phyloP scores from a whole-genome alignment of 2,329 filamentous ascomycete species.

The Monilinia polystroma region DNA sequence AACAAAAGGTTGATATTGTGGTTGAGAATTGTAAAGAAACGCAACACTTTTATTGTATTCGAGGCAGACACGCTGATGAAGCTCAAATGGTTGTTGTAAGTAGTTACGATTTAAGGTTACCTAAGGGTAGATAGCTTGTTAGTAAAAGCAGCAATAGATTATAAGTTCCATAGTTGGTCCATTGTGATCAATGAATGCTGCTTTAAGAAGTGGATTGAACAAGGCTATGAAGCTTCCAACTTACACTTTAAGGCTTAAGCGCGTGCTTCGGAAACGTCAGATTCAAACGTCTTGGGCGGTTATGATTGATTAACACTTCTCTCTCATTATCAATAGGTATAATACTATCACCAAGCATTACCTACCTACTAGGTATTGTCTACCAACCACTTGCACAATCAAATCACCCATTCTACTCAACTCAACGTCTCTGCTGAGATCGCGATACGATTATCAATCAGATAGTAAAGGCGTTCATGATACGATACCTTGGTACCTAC shows the following conservation, averaged over 20 bases:
- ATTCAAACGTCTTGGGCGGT: background rate
- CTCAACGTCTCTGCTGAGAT: background rate
- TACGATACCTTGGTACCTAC: background rate
- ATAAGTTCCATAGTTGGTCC: accelerated
- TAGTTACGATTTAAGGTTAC: constrained; percentile 21
- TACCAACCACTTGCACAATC: background rate
- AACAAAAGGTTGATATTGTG: constrained; percentile 21
- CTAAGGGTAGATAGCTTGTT: constrained; percentile 20
- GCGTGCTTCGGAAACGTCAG: constrained; percentile 22
- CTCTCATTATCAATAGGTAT: background rate
- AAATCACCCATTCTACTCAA: background rate
- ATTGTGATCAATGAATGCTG: background rate
- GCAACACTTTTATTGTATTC: constrained; percentile 10
- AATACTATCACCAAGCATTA: background rate
- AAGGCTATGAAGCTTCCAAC: constrained; percentile 2
- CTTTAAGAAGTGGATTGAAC: background rate
- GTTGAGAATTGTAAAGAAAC: constrained; percentile 1
- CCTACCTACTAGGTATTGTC: background rate
- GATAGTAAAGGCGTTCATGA: background rate
- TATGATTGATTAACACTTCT: too few relatives aligned
- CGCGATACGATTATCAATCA: background rate
- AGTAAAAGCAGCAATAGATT: background rate
- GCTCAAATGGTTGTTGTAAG: constrained; percentile 26
- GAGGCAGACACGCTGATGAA: constrained; percentile 41
- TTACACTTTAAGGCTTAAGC: background rate